These are phyloP conservation scores for Leptosphaerulina australis DNA, from an alignment of 2,329 filamentous ascomycete species.

Conservation along the genomic window DNA sequence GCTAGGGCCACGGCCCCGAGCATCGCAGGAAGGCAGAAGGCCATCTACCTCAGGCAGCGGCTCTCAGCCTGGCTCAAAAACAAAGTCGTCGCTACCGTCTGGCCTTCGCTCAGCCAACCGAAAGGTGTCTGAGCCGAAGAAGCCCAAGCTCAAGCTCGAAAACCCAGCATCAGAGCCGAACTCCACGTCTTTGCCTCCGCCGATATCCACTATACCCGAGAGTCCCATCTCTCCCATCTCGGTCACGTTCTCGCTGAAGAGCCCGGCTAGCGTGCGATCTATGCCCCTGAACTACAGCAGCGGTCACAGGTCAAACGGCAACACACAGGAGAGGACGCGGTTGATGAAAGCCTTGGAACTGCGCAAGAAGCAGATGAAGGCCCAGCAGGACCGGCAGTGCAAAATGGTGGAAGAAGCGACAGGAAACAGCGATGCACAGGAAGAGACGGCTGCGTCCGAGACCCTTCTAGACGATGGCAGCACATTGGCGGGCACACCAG, in stretches of 20 bases:
- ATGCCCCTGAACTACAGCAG: constrained; percentile 50
- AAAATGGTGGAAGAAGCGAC: constrained; percentile 18
- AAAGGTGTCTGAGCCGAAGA: constrained; percentile 39
- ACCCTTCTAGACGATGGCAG: not conserved
- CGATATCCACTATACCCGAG: constrained; percentile 44
- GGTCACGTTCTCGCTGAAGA: constrained; percentile 47
- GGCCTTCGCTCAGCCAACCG: constrained; percentile 67
- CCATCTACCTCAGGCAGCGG: constrained; percentile 62
- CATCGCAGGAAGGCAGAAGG: constrained; percentile 71
- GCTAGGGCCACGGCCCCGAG: constrained; percentile 83
- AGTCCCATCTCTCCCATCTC: constrained; percentile 47
- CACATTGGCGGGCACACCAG: constrained; percentile 9
- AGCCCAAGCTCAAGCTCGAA: constrained; percentile 44
- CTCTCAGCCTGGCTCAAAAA: constrained; percentile 60
- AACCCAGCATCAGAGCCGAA: constrained; percentile 37
- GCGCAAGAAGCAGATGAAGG: constrained; percentile 76
- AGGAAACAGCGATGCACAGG: constrained; percentile 13
- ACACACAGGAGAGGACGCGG: constrained; percentile 87
- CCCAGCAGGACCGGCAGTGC: constrained; percentile 41
- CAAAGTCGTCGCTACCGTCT: constrained; percentile 78
- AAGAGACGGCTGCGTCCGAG: constrained; percentile 3
- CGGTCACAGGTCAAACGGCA: constrained; percentile 55
- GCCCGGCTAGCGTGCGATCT: constrained; percentile 51
- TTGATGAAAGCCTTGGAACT: constrained; percentile 94
- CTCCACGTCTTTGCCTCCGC: constrained; percentile 38